A percentile compares a stretch with the other conserved stretches of the same genome.
Conservation (phyloP, 2,329 filamentous ascomycete species). For the Aspergillus sergii region DNA sequence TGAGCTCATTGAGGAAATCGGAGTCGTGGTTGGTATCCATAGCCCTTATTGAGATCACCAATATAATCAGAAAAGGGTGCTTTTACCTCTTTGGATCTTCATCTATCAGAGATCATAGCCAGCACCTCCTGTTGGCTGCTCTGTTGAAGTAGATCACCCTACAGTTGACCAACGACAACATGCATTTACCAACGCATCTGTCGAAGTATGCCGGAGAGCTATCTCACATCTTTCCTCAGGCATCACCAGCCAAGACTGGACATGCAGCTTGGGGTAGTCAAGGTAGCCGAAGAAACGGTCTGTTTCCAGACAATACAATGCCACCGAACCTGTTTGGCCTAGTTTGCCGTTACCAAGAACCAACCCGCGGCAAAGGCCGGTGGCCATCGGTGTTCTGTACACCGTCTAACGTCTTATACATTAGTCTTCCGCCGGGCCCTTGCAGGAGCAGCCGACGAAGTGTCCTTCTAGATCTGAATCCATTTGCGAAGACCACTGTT, state of each 20-base stretch:
- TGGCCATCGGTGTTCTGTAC: constrained; percentile 13
- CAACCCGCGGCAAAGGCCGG: not conserved
- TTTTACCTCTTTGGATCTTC: not conserved
- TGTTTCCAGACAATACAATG: constrained; percentile 6
- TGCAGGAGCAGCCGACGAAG: constrained; percentile 20
- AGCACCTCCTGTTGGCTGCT: not conserved
- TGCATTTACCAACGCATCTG: not conserved
- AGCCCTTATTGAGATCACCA: too few relatives aligned
- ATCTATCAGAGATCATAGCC: not conserved
- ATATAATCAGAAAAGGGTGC: not conserved
- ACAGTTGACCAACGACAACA: not conserved
- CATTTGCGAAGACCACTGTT: constrained; percentile 13
- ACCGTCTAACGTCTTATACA: constrained; percentile 19
- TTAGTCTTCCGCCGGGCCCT: constrained; percentile 24
- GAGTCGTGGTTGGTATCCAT: not conserved
- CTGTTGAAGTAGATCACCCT: not conserved
- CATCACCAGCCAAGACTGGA: constrained; percentile 3
- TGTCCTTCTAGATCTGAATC: constrained; percentile 13
- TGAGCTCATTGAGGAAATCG: not conserved
- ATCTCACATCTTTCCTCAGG: not conserved
- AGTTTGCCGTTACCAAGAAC: not conserved
- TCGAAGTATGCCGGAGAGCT: not conserved
- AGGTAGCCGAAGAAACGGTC: not conserved
- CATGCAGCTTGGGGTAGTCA: not conserved
- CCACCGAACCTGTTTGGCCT: not conserved